These are phyloP conservation scores for Cyathus striatus DNA, from an alignment of 768 basidiomycete genomes.

Conservation along the genomic window DNA sequence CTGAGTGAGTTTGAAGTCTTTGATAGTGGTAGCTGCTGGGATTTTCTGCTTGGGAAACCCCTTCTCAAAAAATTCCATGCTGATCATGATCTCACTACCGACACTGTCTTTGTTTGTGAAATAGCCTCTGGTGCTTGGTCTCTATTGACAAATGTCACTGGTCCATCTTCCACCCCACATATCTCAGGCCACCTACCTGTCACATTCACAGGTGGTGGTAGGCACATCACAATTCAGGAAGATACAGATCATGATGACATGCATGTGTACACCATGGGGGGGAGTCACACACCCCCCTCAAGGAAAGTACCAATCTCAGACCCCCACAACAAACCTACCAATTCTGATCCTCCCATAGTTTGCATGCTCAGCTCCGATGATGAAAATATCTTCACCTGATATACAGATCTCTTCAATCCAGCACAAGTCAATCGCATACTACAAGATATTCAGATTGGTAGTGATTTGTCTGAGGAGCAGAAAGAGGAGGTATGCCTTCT, in stretches of 20 bases:
- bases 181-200: background rate
- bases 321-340: background rate
- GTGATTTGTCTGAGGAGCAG: background rate
- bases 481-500: background rate
- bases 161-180: background rate
- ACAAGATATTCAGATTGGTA: background rate
- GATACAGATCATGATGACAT: background rate
- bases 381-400: background rate
- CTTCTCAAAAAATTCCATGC: slow-evolving; percentile 4
- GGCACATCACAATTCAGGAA: background rate
- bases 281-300: background rate
- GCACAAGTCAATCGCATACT: background rate
- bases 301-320: background rate
- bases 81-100: slow-evolving; percentile 1
- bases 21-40: slow-evolving; percentile 7
- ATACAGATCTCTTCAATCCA: background rate
- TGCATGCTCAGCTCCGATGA: too few species aligned
- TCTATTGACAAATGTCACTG: too few species aligned
- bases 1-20: slow-evolving; percentile 10
- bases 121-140: too few species aligned
- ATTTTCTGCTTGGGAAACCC: slow-evolving; percentile 8
- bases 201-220: too few species aligned
- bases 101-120: background rate
- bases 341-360: too few species aligned
- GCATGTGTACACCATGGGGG: background rate